Conservation (phyloP, 768 basidiomycete species). For the Auriscalpium microsporum region DNA sequence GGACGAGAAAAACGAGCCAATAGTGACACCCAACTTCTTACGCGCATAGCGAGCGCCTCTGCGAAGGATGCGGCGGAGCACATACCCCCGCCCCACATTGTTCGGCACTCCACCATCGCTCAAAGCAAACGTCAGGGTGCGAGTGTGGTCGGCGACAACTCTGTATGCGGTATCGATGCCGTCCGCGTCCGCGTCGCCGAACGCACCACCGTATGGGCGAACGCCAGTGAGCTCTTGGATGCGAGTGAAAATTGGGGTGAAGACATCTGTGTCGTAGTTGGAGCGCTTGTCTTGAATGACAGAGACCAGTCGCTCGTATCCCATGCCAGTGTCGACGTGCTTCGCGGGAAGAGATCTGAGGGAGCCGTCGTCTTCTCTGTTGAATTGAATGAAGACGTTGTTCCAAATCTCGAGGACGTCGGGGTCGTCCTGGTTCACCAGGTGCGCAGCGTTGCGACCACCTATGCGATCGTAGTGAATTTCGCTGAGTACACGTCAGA, state of each 20-base stretch:
- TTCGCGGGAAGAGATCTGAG: constrained; percentile 78
- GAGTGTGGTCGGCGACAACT: constrained; percentile 92
- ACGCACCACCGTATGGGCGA: constrained; percentile 79
- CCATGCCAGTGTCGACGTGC: constrained; percentile 99
- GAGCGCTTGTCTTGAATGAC: constrained; percentile 85
- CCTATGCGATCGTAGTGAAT: constrained; percentile 97
- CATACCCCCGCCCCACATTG: constrained; percentile 95
- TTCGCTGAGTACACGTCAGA: constrained; percentile 44
- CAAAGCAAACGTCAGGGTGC: constrained; percentile 91
- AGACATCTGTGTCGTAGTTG: constrained; percentile 98
- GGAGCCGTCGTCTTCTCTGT: constrained; percentile 84
- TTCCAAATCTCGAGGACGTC: constrained; percentile 99
- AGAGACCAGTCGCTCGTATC: constrained; percentile 95
- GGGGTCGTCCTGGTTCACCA: constrained; percentile 95
- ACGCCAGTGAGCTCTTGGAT: constrained; percentile 87
- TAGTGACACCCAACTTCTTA: constrained; percentile 88
- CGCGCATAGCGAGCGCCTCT: constrained; percentile 93
- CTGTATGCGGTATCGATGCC: constrained; percentile 98
- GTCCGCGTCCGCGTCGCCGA: constrained; percentile 91
- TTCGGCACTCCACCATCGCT: constrained; percentile 96
- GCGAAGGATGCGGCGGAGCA: constrained; percentile 87
- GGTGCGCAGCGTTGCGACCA: constrained; percentile 86
- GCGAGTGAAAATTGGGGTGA: constrained; percentile 78
- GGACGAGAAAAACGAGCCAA: constrained; percentile 92
- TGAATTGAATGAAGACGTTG: constrained; percentile 99